These are phyloP conservation scores for Fusarium caatingaense DNA, from an alignment of 2,329 filamentous ascomycete genomes.

Conservation along the genomic window DNA sequence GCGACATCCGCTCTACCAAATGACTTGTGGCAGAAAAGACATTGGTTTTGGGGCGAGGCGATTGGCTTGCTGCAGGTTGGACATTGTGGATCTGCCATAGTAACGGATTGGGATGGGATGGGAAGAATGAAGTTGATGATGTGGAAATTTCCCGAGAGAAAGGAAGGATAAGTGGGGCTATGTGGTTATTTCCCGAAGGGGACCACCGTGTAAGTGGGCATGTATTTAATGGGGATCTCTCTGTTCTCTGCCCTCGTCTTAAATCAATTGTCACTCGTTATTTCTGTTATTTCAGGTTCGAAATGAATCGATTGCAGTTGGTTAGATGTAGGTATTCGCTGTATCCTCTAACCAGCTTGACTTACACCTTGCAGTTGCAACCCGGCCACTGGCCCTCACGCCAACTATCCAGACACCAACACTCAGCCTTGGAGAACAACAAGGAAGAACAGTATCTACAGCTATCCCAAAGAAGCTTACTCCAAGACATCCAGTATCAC, in stretches of 20 bases:
- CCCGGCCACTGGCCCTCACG: slow-evolving; percentile 5
- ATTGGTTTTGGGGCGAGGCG: neutral
- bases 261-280: accelerated
- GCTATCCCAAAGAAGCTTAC: neutral
- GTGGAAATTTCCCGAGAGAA: slow-evolving; percentile 31
- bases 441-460: neutral
- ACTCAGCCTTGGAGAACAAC: neutral
- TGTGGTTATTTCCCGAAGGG: slow-evolving; percentile 29
- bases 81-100: slow-evolving; percentile 6
- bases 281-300: accelerated
- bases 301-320: slow-evolving; percentile 4
- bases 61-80: neutral
- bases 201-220: neutral
- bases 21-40: slow-evolving; percentile 26
- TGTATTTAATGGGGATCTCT: neutral
- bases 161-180: slow-evolving; percentile 1
- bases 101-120: neutral
- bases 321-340: slow-evolving; percentile 3
- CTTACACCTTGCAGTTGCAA: slow-evolving; percentile 23
- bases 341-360: neutral
- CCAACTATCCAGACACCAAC: neutral
- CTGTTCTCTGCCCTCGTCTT: neutral
- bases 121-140: neutral
- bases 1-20: slow-evolving; percentile 32
- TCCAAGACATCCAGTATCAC: neutral